These are phyloP conservation scores for Iberis amara DNA, from an alignment of 441 rosid species.

Conservation along the genomic window DNA sequence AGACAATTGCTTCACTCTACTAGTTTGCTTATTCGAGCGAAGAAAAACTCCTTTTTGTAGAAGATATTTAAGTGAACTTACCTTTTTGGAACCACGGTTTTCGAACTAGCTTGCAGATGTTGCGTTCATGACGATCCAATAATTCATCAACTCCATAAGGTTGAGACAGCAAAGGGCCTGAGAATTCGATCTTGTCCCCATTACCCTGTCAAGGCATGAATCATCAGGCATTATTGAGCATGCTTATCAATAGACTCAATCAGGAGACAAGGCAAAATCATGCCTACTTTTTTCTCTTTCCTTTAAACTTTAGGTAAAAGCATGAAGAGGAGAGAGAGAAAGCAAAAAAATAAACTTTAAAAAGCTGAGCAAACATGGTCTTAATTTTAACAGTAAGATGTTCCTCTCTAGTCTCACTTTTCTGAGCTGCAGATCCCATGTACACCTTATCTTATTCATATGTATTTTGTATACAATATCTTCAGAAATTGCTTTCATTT, in stretches of 20 bases:
- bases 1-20: no score
- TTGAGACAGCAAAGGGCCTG: slow-evolving; percentile 77
- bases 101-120: slow-evolving; percentile 71
- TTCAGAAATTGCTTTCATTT: no score
- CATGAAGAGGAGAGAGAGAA: neutral
- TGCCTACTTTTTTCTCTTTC: slow-evolving; percentile 26
- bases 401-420: no score
- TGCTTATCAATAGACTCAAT: slow-evolving; percentile 23
- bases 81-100: slow-evolving; percentile 61
- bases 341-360: neutral
- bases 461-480: no score
- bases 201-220: slow-evolving; percentile 42
- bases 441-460: no score
- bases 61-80: no score
- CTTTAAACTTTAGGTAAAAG: neutral
- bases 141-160: slow-evolving; percentile 46
- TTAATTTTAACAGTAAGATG: no score
- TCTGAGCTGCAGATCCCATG: no score
- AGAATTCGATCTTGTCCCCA: slow-evolving; percentile 71
- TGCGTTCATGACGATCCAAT: slow-evolving; percentile 63
- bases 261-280: slow-evolving; percentile 17
- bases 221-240: slow-evolving; percentile 26
- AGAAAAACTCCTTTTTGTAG: no score
- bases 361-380: slow-evolving; percentile 18
- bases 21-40: no score